Conservation (phyloP, 1,284 basidiomycete genomes). For the Albatrellus sp. region DNA sequence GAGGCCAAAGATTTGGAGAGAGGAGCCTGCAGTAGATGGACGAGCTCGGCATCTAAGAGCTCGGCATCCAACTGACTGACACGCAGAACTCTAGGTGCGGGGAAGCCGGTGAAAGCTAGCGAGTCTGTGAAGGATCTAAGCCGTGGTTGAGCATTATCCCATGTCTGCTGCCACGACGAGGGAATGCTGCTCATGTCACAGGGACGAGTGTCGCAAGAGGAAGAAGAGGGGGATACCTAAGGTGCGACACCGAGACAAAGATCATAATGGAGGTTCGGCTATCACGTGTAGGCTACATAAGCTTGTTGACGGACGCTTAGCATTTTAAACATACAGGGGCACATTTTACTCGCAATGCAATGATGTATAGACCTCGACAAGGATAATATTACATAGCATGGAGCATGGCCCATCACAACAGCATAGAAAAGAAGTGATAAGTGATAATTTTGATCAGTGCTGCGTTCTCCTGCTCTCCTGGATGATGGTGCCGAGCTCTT, state of each 20-base stretch:
- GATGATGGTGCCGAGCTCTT: conserved; percentile 86
- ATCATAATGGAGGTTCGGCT: too few species aligned
- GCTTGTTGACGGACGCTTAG: too few species aligned
- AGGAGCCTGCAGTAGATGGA: conserved; percentile 76
- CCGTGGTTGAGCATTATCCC: conserved; percentile 44
- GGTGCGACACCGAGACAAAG: too few species aligned
- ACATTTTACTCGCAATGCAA: too few species aligned
- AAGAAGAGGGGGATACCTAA: neutral
- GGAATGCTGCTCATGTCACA: neutral
- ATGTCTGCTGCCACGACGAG: conserved; percentile 44
- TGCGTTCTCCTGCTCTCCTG: conserved; percentile 74
- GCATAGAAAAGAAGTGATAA: neutral
- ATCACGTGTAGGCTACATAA: neutral
- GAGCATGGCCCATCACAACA: neutral
- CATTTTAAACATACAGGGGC: too few species aligned
- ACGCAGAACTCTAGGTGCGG: conserved; percentile 46
- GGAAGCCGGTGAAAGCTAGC: conserved; percentile 19
- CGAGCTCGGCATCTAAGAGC: conserved; percentile 84
- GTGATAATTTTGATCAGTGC: conserved; percentile 31
- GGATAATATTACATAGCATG: conserved; percentile 11
- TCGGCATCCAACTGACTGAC: conserved; percentile 92
- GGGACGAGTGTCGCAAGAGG: neutral
- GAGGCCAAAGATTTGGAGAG: conserved; percentile 63
- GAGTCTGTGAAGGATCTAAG: conserved; percentile 34
- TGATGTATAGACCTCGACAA: conserved; percentile 7